A percentile compares a stretch with the other conserved stretches of the same genome.
These are phyloP conservation scores for Exophiala bonariae DNA, from an alignment of 2,329 filamentous ascomycete species.

Conservation along the genomic window DNA sequence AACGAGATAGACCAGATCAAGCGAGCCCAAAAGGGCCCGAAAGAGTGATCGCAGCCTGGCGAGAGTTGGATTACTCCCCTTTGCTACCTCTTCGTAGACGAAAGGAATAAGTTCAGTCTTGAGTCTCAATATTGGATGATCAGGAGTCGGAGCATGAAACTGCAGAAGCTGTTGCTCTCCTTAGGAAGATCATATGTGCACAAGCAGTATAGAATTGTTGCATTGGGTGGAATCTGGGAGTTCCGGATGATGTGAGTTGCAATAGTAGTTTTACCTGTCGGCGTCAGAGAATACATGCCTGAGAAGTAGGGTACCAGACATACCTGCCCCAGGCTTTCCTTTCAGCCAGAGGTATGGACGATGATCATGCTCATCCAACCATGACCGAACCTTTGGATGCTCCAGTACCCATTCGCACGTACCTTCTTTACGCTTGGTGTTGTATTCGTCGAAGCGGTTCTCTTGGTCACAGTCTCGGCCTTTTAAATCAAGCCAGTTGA, in stretches of 20 bases:
- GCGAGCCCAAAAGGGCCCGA: not conserved
- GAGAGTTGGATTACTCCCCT: constrained; percentile 13
- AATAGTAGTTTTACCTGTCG: constrained; percentile 26
- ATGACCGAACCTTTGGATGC: constrained; percentile 12
- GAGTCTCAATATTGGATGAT: constrained; percentile 27
- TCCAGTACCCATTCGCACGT: constrained; percentile 30
- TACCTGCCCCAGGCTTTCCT: constrained; percentile 27
- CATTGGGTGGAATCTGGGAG: not conserved
- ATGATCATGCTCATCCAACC: constrained; percentile 19
- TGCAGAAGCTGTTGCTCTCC: constrained; percentile 7
- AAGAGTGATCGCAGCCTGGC: constrained; percentile 25
- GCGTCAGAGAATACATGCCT: not conserved
- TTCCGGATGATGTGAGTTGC: constrained; percentile 2
- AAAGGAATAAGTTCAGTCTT: constrained; percentile 27
- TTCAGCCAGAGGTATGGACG: constrained; percentile 22
- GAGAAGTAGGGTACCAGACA: constrained; percentile 3
- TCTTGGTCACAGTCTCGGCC: constrained; percentile 26
- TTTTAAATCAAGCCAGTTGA: constrained; percentile 16
- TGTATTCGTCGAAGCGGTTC: constrained; percentile 14
- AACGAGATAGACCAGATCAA: constrained; percentile 25
- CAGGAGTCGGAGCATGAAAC: constrained; percentile 27
- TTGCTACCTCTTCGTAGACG: constrained; percentile 29
- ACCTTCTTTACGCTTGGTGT: constrained; percentile 13
- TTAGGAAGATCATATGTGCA: constrained; percentile 9
- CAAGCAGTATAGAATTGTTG: constrained; percentile 10